Conservation (phyloP, 2,329 filamentous ascomycete species). For the Aspergillus fumigatus region DNA sequence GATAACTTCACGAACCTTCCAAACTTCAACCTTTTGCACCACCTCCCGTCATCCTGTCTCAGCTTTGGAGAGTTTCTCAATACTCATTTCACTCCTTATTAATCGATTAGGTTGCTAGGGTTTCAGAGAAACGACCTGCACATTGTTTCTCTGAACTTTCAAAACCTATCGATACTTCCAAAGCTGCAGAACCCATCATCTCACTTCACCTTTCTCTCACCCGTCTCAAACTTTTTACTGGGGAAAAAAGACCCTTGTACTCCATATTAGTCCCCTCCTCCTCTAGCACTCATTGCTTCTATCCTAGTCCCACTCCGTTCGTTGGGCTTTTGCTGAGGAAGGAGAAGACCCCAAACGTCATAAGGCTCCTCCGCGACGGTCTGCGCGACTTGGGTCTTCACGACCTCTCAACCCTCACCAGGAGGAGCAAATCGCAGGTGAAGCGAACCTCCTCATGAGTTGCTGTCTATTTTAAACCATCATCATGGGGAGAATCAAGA, state of each 20-base stretch:
- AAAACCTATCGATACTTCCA: constrained; percentile 21
- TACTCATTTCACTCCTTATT: not conserved
- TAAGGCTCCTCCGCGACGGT: constrained; percentile 30
- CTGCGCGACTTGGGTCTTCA: constrained; percentile 26
- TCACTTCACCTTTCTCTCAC: constrained; percentile 13
- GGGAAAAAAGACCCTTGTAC: constrained; percentile 3
- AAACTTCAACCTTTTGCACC: constrained; percentile 9
- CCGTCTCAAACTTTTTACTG: constrained; percentile 4
- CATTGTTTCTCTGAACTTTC: constrained; percentile 33
- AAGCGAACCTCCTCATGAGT: constrained; percentile 37
- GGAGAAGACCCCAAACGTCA: constrained; percentile 35
- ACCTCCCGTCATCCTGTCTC: not conserved
- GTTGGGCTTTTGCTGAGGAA: constrained; percentile 24
- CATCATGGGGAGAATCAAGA: constrained; percentile 51
- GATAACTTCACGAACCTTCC: constrained; percentile 22
- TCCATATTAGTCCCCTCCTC: not conserved
- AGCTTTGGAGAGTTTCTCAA: not conserved
- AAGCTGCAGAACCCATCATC: constrained; percentile 17
- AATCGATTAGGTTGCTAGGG: constrained; percentile 12
- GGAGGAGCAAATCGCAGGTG: constrained; percentile 26
- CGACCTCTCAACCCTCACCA: constrained; percentile 23
- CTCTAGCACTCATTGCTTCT: not conserved
- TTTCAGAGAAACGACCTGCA: constrained; percentile 39
- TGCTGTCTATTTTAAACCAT: constrained; percentile 25
- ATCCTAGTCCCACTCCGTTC: constrained; percentile 11